phyloP scores from a whole-genome alignment of 495 filamentous ascomycete species.

The Daldinia decipiens region DNA sequence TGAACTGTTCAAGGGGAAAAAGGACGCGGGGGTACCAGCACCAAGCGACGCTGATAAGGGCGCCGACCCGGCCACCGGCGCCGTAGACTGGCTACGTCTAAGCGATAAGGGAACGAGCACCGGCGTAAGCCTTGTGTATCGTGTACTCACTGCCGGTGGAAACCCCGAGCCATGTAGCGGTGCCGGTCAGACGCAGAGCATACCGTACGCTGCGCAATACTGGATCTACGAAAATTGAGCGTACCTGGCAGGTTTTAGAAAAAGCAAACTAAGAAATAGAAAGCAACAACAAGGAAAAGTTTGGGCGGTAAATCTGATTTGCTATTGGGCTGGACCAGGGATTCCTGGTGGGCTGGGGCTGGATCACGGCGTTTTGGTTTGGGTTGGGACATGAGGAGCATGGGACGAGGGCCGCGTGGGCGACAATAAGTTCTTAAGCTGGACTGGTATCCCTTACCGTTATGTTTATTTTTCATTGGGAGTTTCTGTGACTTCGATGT shows the following conservation, averaged over 20 bases:
- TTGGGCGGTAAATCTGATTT: background rate
- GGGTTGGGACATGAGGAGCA: background rate
- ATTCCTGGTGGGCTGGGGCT: background rate
- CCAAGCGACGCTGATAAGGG: constrained; percentile 60
- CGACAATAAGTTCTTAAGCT: background rate
- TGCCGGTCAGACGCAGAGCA: constrained; percentile 54
- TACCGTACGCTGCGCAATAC: constrained; percentile 76
- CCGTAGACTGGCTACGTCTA: constrained; percentile 74
- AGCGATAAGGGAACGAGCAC: constrained; percentile 58
- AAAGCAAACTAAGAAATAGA: background rate
- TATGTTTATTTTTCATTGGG: constrained; percentile 16
- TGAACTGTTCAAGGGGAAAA: constrained; percentile 57
- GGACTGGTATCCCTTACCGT: background rate
- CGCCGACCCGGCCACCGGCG: constrained; percentile 52
- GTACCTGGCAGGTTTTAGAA: background rate
- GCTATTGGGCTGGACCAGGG: background rate
- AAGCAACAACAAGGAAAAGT: background rate
- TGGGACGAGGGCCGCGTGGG: background rate
- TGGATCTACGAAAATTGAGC: constrained; percentile 66
- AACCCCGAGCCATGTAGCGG: constrained; percentile 59
- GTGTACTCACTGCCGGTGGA: constrained; percentile 75
- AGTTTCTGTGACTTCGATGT: constrained; percentile 4
- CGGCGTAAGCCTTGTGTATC: constrained; percentile 68
- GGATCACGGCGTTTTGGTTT: background rate
- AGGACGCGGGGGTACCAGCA: constrained; percentile 59